Conservation (phyloP, 169 alveolate species). For the Theileria equi region DNA sequence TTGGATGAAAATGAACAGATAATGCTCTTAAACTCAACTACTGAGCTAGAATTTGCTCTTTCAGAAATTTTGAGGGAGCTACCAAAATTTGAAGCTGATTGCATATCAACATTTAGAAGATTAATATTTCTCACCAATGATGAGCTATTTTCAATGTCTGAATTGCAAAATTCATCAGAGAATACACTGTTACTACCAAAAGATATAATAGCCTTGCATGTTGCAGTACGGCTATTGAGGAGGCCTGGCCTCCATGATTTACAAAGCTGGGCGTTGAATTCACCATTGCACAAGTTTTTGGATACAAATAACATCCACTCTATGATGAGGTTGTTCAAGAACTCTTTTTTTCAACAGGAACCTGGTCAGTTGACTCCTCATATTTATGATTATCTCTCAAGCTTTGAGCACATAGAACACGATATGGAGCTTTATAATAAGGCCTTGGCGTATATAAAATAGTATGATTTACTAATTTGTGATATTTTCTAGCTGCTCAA, state of each 20-base stretch:
- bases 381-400: not conserved
- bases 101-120: slow-evolving; percentile 32
- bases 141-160: not conserved
- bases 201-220: slow-evolving; percentile 49
- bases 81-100: slow-evolving; percentile 44
- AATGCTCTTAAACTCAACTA: slow-evolving; percentile 22
- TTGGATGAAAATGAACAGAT: slow-evolving; percentile 54
- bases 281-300: slow-evolving; percentile 4
- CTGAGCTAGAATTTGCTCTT: slow-evolving; percentile 62
- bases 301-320: slow-evolving; percentile 15
- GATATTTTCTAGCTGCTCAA: slow-evolving; percentile 4
- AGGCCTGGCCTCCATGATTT: not conserved
- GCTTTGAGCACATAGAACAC: not conserved
- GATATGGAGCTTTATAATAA: not conserved
- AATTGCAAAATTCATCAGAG: slow-evolving; percentile 7
- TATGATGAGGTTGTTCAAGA: slow-evolving; percentile 25
- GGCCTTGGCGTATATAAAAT: not conserved
- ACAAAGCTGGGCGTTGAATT: too few relatives aligned
- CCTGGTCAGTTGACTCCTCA: not conserved
- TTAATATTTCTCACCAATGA: slow-evolving; percentile 44
- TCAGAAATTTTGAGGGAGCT: slow-evolving; percentile 41
- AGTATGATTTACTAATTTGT: not conserved
- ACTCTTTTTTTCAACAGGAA: slow-evolving; percentile 11
- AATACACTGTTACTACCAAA: slow-evolving; percentile 19
- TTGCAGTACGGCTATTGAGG: slow-evolving; percentile 16